Conservation (phyloP, 78 protist genomes). For the Dictyostelium brefeldianum region DNA sequence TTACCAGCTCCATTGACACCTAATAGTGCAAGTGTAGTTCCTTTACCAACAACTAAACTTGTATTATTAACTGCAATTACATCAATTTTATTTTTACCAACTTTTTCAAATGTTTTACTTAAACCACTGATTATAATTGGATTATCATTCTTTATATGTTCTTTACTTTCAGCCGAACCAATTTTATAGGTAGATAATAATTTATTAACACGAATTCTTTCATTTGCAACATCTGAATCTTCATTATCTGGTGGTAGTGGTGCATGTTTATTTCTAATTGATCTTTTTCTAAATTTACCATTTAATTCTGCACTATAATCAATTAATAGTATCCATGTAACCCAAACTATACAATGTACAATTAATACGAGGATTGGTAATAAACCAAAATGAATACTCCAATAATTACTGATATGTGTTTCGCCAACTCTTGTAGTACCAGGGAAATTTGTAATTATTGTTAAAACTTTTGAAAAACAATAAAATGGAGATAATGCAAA, state of each 20-base stretch:
- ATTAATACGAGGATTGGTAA: not conserved
- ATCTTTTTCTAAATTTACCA: not conserved
- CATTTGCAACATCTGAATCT: constrained; percentile 38
- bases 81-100: not conserved
- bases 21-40: constrained; percentile 29
- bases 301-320: constrained; percentile 11
- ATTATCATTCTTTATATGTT: not conserved
- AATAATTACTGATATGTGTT: not conserved
- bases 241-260: constrained; percentile 5
- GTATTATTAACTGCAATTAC: constrained; percentile 31
- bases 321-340: not conserved
- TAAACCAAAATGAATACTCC: not conserved
- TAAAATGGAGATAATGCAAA: constrained; percentile 13
- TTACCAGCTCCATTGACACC: constrained; percentile 96
- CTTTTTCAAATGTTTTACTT: not conserved
- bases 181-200: not conserved
- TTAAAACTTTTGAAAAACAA: not conserved
- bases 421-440: not conserved
- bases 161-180: too few species aligned
- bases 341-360: not conserved
- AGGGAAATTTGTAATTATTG: not conserved
- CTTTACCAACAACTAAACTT: not conserved
- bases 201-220: not conserved
- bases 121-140: not conserved
- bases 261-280: not conserved